A percentile compares a stretch with the other conserved stretches of the same genome.
Conservation (phyloP, 2,329 filamentous ascomycete species). For the Sarocladiaceae sp. region DNA sequence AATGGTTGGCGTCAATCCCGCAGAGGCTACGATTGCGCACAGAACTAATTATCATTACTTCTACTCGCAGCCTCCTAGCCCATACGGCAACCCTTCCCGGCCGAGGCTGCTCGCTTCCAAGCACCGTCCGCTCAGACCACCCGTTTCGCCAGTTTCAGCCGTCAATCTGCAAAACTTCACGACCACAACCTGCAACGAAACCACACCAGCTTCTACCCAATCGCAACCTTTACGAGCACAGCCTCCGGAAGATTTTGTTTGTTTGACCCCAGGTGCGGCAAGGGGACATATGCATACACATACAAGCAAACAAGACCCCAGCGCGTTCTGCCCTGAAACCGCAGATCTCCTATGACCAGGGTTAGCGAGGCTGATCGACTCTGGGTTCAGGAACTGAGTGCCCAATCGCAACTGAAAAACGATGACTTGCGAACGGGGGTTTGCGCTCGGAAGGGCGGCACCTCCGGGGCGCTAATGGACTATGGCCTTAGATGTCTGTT, state of each 20-base stretch:
- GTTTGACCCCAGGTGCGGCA: background rate
- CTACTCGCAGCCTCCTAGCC: background rate
- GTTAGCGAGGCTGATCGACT: background rate
- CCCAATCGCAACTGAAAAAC: constrained; percentile 1
- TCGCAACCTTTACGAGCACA: background rate
- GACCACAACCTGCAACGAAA: background rate
- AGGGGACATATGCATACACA: too few relatives aligned
- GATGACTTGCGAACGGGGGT: background rate
- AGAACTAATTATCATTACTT: background rate
- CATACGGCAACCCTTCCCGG: background rate
- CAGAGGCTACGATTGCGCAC: too few relatives aligned
- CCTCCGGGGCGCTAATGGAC: background rate
- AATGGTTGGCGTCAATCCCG: too few relatives aligned
- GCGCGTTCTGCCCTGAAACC: constrained; percentile 5
- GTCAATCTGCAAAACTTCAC: background rate
- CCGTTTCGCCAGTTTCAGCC: constrained; percentile 2
- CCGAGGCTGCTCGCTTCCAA: background rate
- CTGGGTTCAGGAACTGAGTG: background rate
- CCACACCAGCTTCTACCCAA: background rate
- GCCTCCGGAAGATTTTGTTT: background rate
- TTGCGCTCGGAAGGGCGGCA: constrained; percentile 1
- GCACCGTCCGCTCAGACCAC: background rate
- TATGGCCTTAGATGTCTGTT: too few relatives aligned
- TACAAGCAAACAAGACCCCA: background rate
- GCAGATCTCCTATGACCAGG: background rate